Conservation (phyloP, 495 filamentous ascomycete species). For the Podospora didyma region DNA sequence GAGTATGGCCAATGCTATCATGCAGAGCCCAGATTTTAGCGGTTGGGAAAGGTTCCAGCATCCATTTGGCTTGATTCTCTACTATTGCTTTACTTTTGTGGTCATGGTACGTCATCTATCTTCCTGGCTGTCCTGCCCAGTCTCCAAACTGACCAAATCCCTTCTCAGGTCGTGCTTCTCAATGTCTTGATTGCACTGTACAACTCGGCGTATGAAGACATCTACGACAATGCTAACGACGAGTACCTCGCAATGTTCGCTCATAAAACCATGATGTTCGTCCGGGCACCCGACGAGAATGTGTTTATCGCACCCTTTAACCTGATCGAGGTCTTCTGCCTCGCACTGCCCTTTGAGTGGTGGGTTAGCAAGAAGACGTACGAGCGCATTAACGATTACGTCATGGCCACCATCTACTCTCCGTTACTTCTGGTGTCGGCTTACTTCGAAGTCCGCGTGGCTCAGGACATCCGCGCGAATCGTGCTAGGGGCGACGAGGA, state of each 20-base stretch:
- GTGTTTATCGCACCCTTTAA: conserved; percentile 97
- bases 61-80: conserved; percentile 84
- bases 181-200: conserved; percentile 96
- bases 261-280: conserved; percentile 92
- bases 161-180: conserved; percentile 58
- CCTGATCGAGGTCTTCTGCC: conserved; percentile 77
- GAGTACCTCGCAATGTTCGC: conserved; percentile 90
- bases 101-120: conserved; percentile 68
- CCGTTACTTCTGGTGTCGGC: conserved; percentile 80
- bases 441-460: conserved; percentile 66
- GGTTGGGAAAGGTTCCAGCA: conserved; percentile 73
- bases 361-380: conserved; percentile 72
- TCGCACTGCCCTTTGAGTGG: conserved; percentile 89
- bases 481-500: conserved; percentile 79
- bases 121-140: conserved; percentile 8
- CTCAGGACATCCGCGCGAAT: conserved; percentile 64
- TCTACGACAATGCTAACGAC: conserved; percentile 89
- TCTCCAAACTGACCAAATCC: neutral
- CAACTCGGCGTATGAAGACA: conserved; percentile 93
- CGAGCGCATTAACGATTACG: conserved; percentile 72
- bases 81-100: conserved; percentile 96
- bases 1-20: conserved; percentile 84
- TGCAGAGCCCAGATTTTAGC: conserved; percentile 86
- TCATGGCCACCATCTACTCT: conserved; percentile 85
- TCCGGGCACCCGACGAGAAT: conserved; percentile 95